Conservation (phyloP, 345 rosid genomes). For the Populus deltoides region DNA sequence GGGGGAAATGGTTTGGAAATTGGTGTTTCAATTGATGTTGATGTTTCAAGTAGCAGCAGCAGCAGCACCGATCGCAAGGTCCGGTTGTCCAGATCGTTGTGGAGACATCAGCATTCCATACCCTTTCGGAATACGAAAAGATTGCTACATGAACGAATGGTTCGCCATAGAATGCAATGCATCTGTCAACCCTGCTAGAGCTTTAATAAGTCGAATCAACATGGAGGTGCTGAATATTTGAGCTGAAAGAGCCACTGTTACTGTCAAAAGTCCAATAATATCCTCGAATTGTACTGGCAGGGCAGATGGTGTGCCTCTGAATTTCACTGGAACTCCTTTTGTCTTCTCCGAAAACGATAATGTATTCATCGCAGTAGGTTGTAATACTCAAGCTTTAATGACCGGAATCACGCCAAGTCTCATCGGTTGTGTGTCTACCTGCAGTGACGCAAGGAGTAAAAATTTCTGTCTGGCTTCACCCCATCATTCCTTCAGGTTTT, state of each 20-base stretch:
- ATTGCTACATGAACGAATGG: background rate
- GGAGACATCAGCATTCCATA: slow-evolving; percentile 14
- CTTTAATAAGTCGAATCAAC: background rate
- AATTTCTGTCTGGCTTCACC: too few relatives aligned
- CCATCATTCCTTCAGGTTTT: too few relatives aligned
- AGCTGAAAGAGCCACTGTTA: background rate
- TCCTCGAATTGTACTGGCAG: background rate
- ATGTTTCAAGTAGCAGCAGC: background rate
- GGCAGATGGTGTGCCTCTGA: background rate
- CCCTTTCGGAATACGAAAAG: slow-evolving; percentile 12
- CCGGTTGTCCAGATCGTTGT: background rate
- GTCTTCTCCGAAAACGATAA: background rate
- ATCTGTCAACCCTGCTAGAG: background rate
- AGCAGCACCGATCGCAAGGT: background rate
- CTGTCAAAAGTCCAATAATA: background rate
- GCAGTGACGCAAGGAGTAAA: too few relatives aligned
- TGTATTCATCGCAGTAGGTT: slow-evolving; percentile 11
- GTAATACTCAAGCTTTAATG: background rate
- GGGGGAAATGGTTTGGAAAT: background rate
- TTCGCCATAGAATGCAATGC: slow-evolving; percentile 9
- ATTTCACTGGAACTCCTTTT: too few relatives aligned
- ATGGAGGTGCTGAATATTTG: background rate
- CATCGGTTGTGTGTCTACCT: too few relatives aligned
- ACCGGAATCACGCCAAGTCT: too few relatives aligned
- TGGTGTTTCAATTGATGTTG: background rate